Evolutionary conservation across 768 basidiomycete genomes (phyloP), one percentile per base, ranked within the genome.

Genomic region (Auricularia sp.): DNA sequence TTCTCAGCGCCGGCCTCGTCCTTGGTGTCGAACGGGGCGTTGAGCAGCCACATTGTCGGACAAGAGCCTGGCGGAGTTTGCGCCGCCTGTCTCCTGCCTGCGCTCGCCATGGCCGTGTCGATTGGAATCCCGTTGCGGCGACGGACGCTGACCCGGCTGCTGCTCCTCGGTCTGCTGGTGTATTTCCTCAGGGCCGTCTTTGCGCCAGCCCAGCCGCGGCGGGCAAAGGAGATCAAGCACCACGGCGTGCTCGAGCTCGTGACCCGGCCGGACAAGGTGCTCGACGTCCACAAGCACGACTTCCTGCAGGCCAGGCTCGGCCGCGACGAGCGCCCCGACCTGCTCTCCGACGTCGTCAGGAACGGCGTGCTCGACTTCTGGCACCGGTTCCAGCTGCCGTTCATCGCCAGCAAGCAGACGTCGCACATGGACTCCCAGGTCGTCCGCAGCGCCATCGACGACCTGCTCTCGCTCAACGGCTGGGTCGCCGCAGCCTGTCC

Each of bases 401-500:
- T 92, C 75, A 96, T 97, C 65, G 78, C 82, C 2, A 86, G 84
- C 67, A 83, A 82, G 69, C 94, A 96, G 65, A 97, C 95, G 0
- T 82, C 89, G 0, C 88, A 94, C 66, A 86, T 88, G 76, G 97
- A 98, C 73, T 85, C 89, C 7, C 96, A 99, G 73, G 89, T 87
- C 64, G 90, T 98, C 29, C 80, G 93, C 64, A 85, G 82, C 61
- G 87, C 95, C 3, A 92, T 99, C 61, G 97, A 99, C 75, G 92
- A 92, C 68, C 81, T 99, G 0, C 81, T 98, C n/a, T 89, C 91
- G 16, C 83, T 98, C 64, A 98, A 98, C 70, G 97, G 97, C 18
- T 99, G 97, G 97, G 97, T 96, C 14, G 94, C 94, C 33, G 93
- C 93, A 3, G 85, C 92, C 35, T 99, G 96, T 73, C 93, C 96